phyloP scores from a whole-genome alignment of 345 rosid species.

The Salix koriyanagi region DNA sequence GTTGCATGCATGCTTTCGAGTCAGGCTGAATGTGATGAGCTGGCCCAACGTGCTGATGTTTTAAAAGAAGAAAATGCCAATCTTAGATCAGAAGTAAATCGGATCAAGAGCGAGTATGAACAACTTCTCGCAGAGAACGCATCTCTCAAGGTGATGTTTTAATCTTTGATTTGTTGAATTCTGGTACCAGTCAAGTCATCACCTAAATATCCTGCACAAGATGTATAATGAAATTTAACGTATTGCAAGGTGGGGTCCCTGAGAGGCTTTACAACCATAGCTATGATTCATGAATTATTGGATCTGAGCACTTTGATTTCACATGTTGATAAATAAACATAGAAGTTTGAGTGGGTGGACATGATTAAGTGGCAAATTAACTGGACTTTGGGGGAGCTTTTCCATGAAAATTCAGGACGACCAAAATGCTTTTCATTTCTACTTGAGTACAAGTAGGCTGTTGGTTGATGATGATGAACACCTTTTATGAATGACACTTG shows the following conservation, averaged over 20 bases:
- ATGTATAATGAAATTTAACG: neutral
- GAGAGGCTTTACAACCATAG: neutral
- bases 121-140: slow-evolving; percentile 72
- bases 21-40: slow-evolving; percentile 99
- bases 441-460: neutral
- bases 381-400: neutral
- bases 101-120: slow-evolving; percentile 68
- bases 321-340: neutral
- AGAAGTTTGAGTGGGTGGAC: neutral
- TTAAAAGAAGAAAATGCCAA: slow-evolving; percentile 80
- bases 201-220: neutral
- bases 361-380: neutral
- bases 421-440: neutral
- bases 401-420: neutral
- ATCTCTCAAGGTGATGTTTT: slow-evolving; percentile 61
- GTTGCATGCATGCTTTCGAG: slow-evolving; percentile 20
- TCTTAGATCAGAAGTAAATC: slow-evolving; percentile 78
- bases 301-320: neutral
- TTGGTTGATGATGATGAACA: neutral
- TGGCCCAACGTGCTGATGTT: slow-evolving; percentile 77
- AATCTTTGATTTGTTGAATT: neutral
- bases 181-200: neutral
- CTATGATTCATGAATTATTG: neutral
- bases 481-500: neutral
- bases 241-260: neutral